Base-by-base conservation (phyloP, 805 yeast species). In the Starmerella bombicola region DNA sequence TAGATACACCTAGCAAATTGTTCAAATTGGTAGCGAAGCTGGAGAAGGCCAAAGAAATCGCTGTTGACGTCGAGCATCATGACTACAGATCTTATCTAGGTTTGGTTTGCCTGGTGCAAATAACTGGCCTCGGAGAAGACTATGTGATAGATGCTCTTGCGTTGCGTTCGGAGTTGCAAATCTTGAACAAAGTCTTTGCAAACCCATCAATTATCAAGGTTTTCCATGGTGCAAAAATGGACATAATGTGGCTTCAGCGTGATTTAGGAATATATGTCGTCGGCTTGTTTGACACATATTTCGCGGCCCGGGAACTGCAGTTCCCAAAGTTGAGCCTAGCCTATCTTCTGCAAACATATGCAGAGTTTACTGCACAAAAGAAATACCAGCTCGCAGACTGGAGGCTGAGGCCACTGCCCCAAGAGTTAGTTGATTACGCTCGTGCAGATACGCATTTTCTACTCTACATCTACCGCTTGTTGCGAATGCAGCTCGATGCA, bases 311-410 rank as follows among this genome's bases (percentile, higher is more conserved):
- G 46, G 74, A 72, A 13, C 64, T 91, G n/a, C 81, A 81, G 0
- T 70, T 85, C 43, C 84, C 93, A 5, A 78, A 76, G 53, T 78
- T 79, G 54, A 78, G 95, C 36, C 68, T 91, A 39, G 95, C 96
- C 0, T 83, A 74, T 56, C 65, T 91, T 35, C 66, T 91, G 39
- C 94, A 88, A 54, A 69, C 69, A 20, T 83, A 69, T 59, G 94
- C 91, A 3, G 68, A 73, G 33, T 91, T 91, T 60, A 76, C 74
- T 48, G 85, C 98, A 0, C 81, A 95, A 12, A 91, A 91, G 55
- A 81, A 86, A 62, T 91, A 86, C 62, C 99, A 91, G 62, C 64
- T 86, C 46, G 94, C 97, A 1, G 98, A 91, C 60, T 91, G 98
- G 98, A 73, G 98, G 57, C 62, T 78, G 5, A 70, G 98, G 49